Percentiles rank a stretch among this genome's conserved stretches.
These are phyloP conservation scores for Fusarium devonianum DNA, from an alignment of 2,329 filamentous ascomycete species.

Conservation along the genomic window DNA sequence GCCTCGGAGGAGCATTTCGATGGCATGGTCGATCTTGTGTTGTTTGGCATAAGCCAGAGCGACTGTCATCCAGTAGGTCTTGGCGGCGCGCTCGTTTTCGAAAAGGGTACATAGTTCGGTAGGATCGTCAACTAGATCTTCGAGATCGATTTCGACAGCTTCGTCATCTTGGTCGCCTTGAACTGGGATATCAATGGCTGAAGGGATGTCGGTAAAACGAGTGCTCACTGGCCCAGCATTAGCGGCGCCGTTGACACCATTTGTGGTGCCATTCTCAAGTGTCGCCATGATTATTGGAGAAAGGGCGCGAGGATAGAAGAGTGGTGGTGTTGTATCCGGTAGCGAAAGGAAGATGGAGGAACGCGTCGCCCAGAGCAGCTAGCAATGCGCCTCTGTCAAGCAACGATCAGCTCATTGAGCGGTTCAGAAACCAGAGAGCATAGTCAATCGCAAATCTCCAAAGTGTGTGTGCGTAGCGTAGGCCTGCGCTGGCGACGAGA, in stretches of 20 bases:
- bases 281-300: constrained; percentile 48
- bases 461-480: neutral
- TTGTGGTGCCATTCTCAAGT: constrained; percentile 53
- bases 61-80: constrained; percentile 98
- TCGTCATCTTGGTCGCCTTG: constrained; percentile 71
- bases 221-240: constrained; percentile 53
- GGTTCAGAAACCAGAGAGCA: constrained; percentile 35
- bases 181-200: constrained; percentile 71
- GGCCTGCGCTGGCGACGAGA: constrained; percentile 9
- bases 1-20: constrained; percentile 77
- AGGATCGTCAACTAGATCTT: constrained; percentile 89
- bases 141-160: constrained; percentile 90
- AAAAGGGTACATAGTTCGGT: constrained; percentile 94
- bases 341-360: constrained; percentile 29
- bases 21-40: constrained; percentile 85
- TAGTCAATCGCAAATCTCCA: constrained; percentile 34
- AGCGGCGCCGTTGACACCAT: constrained; percentile 53
- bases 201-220: constrained; percentile 70
- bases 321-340: constrained; percentile 15
- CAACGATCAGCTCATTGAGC: constrained; percentile 42
- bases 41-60: constrained; percentile 96
- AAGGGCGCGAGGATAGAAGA: constrained; percentile 10
- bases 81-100: constrained; percentile 90
- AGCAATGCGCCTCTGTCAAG: constrained; percentile 44
- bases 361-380: constrained; percentile 44